These are phyloP conservation scores for Solanum etuberosum DNA, from an alignment of 257 asterid genomes.

Conservation along the genomic window DNA sequence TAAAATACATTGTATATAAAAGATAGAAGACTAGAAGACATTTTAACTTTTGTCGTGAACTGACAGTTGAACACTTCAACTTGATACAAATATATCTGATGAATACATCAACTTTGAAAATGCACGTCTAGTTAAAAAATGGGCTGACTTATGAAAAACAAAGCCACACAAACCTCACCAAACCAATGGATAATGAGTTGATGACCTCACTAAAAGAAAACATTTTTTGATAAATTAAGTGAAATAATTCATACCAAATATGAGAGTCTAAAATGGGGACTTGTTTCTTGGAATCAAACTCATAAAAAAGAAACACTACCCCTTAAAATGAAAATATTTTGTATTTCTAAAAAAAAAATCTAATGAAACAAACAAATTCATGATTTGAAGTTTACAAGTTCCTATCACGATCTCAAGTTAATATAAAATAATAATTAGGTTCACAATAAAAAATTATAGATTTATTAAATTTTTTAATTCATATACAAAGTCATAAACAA, in stretches of 20 bases:
- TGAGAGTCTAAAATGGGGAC: neutral
- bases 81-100: too few species aligned
- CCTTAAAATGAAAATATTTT: neutral
- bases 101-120: too few species aligned
- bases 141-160: neutral
- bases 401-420: neutral
- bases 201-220: neutral
- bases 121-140: neutral
- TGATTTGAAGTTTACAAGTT: neutral
- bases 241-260: neutral
- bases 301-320: neutral
- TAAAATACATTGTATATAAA: too few species aligned
- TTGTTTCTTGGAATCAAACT: neutral
- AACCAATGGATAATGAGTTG: neutral
- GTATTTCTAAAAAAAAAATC: neutral
- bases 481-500: too few species aligned
- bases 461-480: too few species aligned
- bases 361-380: neutral
- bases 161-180: neutral
- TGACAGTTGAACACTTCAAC: too few species aligned
- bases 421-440: too few species aligned
- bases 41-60: too few species aligned
- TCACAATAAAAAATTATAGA: too few species aligned
- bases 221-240: neutral
- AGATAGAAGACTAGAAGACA: neutral